phyloP scores from a whole-genome alignment of 2,329 filamentous ascomycete genomes.

The Aureobasidium sp. region DNA sequence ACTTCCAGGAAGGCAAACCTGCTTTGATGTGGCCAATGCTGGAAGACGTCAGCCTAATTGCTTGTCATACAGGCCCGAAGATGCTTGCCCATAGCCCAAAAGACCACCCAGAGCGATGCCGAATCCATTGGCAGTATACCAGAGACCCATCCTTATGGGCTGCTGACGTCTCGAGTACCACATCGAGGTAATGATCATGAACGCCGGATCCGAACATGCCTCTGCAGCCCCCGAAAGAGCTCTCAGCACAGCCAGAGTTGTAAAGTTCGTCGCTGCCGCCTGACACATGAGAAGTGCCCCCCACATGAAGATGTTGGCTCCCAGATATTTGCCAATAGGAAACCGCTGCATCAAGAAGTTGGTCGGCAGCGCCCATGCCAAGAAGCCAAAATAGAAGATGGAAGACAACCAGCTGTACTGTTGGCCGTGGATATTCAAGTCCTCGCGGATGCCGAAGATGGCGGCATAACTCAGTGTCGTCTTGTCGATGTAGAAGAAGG shows the following conservation, averaged over 20 bases:
- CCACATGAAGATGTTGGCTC: slow-evolving; percentile 49
- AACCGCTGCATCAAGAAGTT: slow-evolving; percentile 43
- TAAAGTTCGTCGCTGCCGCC: slow-evolving; percentile 33
- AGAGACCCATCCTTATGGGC: slow-evolving; percentile 41
- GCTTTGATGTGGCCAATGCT: slow-evolving; percentile 51
- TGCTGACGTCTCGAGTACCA: slow-evolving; percentile 54
- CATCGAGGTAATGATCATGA: slow-evolving; percentile 57
- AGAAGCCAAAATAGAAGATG: slow-evolving; percentile 47
- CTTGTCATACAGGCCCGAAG: not conserved
- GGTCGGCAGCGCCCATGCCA: slow-evolving; percentile 47
- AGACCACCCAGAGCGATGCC: slow-evolving; percentile 49
- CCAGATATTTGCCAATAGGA: slow-evolving; percentile 41
- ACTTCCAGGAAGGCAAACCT: slow-evolving; percentile 51
- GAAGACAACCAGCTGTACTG: slow-evolving; percentile 50
- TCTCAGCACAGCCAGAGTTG: slow-evolving; percentile 45
- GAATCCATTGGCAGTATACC: slow-evolving; percentile 46
- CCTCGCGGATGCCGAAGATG: slow-evolving; percentile 54
- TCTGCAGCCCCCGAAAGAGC: slow-evolving; percentile 47
- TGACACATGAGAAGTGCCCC: slow-evolving; percentile 27
- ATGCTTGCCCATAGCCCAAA: slow-evolving; percentile 35
- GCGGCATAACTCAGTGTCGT: slow-evolving; percentile 55
- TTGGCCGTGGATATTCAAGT: slow-evolving; percentile 47
- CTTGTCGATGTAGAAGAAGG: slow-evolving; percentile 35
- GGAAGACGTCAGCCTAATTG: not conserved
- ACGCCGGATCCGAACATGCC: slow-evolving; percentile 47